Conservation (phyloP, 306 rosid genomes). For the Castanopsis chinensis region DNA sequence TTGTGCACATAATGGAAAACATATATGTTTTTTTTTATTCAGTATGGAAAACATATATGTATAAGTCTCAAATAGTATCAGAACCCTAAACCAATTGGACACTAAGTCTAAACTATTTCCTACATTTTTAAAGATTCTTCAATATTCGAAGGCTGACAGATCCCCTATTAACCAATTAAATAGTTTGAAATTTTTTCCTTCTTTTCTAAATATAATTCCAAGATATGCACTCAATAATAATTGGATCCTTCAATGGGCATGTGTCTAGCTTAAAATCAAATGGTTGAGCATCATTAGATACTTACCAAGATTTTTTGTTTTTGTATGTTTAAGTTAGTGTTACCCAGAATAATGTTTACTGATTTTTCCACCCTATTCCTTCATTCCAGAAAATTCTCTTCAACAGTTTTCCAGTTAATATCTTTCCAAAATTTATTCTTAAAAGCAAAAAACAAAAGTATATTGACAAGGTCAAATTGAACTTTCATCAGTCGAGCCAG, state of each 20-base stretch:
- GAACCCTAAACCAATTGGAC: background rate
- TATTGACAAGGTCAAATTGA: too few species aligned
- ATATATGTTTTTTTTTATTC: background rate
- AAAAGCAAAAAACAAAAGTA: too few species aligned
- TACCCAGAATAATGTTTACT: too few species aligned
- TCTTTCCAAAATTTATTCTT: too few species aligned
- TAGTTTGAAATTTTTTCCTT: background rate
- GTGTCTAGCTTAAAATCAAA: too few species aligned
- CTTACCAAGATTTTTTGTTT: too few species aligned
- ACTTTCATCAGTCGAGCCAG: background rate
- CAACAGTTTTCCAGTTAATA: too few species aligned
- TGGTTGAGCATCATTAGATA: too few species aligned
- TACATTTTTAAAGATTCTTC: background rate
- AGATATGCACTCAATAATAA: background rate
- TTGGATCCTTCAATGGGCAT: background rate
- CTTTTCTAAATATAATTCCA: background rate
- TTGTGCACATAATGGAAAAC: conserved; percentile 44
- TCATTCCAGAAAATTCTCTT: too few species aligned
- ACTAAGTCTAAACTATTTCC: background rate
- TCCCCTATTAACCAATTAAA: background rate
- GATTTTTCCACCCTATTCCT: too few species aligned
- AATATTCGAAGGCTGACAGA: background rate
- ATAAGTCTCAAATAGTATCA: background rate
- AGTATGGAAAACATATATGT: too few species aligned
- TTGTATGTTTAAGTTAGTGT: too few species aligned